A percentile compares a stretch with the other conserved stretches of the same genome.
These are phyloP conservation scores for Porpolomopsis calyptriformis DNA, from an alignment of 768 basidiomycete species.

Conservation along the genomic window DNA sequence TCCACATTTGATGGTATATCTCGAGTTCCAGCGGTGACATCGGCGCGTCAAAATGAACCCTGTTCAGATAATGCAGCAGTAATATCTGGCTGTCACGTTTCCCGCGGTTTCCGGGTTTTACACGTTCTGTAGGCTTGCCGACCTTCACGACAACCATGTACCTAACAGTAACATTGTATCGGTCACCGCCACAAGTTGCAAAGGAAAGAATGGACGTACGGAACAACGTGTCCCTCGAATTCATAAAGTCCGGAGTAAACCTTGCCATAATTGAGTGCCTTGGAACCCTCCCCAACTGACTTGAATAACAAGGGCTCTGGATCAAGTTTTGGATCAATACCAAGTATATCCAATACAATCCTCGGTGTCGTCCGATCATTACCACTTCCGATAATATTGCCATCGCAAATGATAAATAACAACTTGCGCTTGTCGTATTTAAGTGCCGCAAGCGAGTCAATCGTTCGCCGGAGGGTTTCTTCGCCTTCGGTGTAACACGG, in stretches of 20 bases:
- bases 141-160: conserved; percentile 92
- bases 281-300: conserved; percentile 81
- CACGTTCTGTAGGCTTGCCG: conserved; percentile 87
- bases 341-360: conserved; percentile 87
- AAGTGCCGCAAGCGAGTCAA: conserved; percentile 83
- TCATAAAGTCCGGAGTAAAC: conserved; percentile 93
- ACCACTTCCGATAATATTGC: conserved; percentile 90
- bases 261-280: conserved; percentile 89
- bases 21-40: conserved; percentile 93
- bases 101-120: conserved; percentile 87
- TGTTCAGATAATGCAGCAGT: conserved; percentile 82
- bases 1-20: conserved; percentile 95
- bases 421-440: conserved; percentile 94
- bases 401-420: conserved; percentile 88
- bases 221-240: conserved; percentile 90
- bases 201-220: conserved; percentile 40
- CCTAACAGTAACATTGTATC: conserved; percentile 31
- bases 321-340: conserved; percentile 80
- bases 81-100: conserved; percentile 93
- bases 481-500: conserved; percentile 97
- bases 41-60: conserved; percentile 88
- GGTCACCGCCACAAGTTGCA: not conserved
- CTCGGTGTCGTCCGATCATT: conserved; percentile 89
- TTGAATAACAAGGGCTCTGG: conserved; percentile 90
- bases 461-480: conserved; percentile 81